A percentile compares a stretch with the other conserved stretches of the same genome.
These are phyloP conservation scores for Eucalyptus sp. DNA, from an alignment of 345 rosid genomes.

Conservation along the genomic window DNA sequence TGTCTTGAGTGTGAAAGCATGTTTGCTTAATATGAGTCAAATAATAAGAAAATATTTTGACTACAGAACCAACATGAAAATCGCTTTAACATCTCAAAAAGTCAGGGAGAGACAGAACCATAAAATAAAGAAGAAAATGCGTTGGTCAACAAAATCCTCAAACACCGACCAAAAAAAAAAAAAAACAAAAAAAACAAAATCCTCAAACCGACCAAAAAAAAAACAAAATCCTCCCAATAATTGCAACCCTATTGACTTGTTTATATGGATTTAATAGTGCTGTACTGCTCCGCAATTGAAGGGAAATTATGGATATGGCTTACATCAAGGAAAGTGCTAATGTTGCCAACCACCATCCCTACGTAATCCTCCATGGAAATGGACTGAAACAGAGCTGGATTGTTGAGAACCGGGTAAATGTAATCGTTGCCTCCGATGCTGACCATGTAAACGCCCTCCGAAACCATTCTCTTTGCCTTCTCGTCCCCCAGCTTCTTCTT, in stretches of 20 bases:
- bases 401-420: background rate
- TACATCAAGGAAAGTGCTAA: conserved; percentile 6
- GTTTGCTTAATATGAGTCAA: background rate
- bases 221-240: background rate
- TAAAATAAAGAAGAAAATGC: background rate
- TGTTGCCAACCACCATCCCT: conserved; percentile 8
- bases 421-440: conserved; percentile 14
- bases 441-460: conserved; percentile 1
- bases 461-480: background rate
- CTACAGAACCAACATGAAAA: background rate
- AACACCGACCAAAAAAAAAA: too few species aligned
- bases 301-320: background rate
- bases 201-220: background rate
- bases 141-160: background rate
- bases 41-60: too few species aligned
- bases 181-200: background rate
- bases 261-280: background rate
- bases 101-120: background rate
- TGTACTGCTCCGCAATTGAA: too few species aligned
- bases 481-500: background rate
- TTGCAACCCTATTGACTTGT: background rate
- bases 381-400: background rate
- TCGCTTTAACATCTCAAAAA: background rate
- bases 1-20: background rate
- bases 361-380: background rate